phyloP scores from a whole-genome alignment of 208 protist genomes.

The Acanthamoeba lenticulata region DNA sequence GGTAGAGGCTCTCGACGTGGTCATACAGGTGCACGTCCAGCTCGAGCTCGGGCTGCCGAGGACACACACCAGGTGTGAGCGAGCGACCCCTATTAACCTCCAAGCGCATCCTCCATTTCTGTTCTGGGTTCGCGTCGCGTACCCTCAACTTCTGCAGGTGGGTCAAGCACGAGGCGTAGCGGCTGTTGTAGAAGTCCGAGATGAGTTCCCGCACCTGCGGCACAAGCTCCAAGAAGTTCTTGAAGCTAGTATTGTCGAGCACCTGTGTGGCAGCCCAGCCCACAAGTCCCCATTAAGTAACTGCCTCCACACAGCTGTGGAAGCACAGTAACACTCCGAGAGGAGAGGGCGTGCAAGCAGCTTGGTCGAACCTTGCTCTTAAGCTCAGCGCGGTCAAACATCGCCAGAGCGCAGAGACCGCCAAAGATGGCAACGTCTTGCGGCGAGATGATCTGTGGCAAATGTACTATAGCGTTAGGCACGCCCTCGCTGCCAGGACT shows the following conservation, averaged over 20 bases:
- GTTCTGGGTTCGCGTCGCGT: too few species aligned
- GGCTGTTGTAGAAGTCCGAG: slow-evolving; percentile 82
- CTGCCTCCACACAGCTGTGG: too few species aligned
- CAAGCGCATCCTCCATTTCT: too few species aligned
- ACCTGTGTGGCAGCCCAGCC: too few species aligned
- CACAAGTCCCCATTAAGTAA: too few species aligned
- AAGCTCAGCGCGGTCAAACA: slow-evolving; percentile 87
- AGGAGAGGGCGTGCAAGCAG: background rate
- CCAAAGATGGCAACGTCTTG: slow-evolving; percentile 88
- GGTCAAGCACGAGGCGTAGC: slow-evolving; percentile 84
- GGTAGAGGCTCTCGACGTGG: slow-evolving; percentile 82
- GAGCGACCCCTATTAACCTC: background rate
- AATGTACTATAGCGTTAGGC: too few species aligned
- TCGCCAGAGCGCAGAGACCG: slow-evolving; percentile 87
- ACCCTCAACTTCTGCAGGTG: slow-evolving; percentile 80
- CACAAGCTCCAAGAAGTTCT: slow-evolving; percentile 85
- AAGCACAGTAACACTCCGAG: background rate
- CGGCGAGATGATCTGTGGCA: slow-evolving; percentile 78
- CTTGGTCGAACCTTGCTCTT: slow-evolving; percentile 44
- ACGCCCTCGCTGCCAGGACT: background rate
- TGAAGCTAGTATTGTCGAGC: slow-evolving; percentile 84
- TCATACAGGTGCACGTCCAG: slow-evolving; percentile 85
- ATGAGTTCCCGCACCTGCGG: slow-evolving; percentile 85
- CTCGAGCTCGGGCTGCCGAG: slow-evolving; percentile 72
- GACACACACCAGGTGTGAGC: background rate